Percentiles rank a stretch among this genome's conserved stretches.
phyloP scores from a whole-genome alignment of 2,329 filamentous ascomycete genomes.

The Venturia effusa region DNA sequence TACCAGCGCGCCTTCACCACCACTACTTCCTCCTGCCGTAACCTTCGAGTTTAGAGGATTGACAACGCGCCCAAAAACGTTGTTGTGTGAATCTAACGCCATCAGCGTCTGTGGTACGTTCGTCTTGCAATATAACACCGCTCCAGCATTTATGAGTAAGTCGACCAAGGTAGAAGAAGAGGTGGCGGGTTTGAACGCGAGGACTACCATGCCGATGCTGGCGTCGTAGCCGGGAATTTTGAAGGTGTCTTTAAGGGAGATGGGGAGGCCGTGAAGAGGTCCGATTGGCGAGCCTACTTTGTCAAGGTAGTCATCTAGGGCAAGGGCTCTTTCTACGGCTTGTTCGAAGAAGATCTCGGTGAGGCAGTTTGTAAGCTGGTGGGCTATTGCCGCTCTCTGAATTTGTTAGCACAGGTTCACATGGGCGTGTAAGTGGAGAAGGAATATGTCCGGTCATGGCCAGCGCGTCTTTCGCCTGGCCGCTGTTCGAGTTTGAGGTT shows the following conservation, averaged over 20 bases:
- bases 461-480: too few species aligned
- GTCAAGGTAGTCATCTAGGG: constrained; percentile 18
- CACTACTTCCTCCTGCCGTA: constrained; percentile 42
- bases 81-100: constrained; percentile 42
- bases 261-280: constrained; percentile 20
- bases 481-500: too few species aligned
- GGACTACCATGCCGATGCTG: constrained; percentile 30
- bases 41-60: constrained; percentile 38
- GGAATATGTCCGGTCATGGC: too few species aligned
- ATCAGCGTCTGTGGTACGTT: constrained; percentile 45
- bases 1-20: constrained; percentile 42
- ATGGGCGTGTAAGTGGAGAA: not conserved
- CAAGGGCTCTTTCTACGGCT: constrained; percentile 23
- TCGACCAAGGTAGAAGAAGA: constrained; percentile 31
- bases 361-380: constrained; percentile 34
- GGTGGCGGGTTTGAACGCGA: constrained; percentile 32
- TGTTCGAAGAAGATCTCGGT: constrained; percentile 29
- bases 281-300: constrained; percentile 10
- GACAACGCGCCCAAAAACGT: constrained; percentile 34
- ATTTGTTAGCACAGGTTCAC: not conserved
- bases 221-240: constrained; percentile 25
- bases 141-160: constrained; percentile 33
- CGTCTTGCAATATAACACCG: constrained; percentile 42
- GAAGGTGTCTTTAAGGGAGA: constrained; percentile 27
- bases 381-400: constrained; percentile 35